These are phyloP conservation scores for Venturiaceae sp. DNA, from an alignment of 2,329 filamentous ascomycete species.

Conservation along the genomic window DNA sequence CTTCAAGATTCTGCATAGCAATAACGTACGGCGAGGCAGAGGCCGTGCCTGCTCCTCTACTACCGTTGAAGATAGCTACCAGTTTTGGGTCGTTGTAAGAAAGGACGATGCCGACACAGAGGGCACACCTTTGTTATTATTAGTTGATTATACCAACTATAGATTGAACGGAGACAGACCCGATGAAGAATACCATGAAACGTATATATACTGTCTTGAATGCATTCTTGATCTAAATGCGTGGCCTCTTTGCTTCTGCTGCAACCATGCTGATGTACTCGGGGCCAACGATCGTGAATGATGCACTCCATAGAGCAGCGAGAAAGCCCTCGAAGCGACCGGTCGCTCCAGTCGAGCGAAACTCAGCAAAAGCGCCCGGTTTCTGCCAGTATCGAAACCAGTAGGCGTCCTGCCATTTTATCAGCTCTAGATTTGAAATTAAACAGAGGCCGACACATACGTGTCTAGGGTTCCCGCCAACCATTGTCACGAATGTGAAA, in stretches of 20 bases:
- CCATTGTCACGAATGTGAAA: constrained; percentile 34
- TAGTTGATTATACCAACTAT: too few species aligned
- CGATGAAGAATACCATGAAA: constrained; percentile 13
- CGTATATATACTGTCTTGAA: constrained; percentile 13
- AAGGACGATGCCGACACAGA: constrained; percentile 12
- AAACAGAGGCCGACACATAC: too few species aligned
- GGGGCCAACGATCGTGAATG: constrained; percentile 14
- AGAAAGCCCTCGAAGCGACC: constrained; percentile 26
- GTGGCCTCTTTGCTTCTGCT: constrained; percentile 15
- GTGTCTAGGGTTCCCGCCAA: constrained; percentile 33
- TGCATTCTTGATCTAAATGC: constrained; percentile 13
- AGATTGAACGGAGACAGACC: too few species aligned
- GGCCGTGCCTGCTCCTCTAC: constrained; percentile 15
- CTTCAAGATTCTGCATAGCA: constrained; percentile 33
- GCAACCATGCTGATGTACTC: constrained; percentile 22
- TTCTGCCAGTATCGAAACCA: constrained; percentile 25
- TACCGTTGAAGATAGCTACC: constrained; percentile 10
- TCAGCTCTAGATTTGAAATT: too few species aligned
- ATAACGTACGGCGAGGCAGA: constrained; percentile 28
- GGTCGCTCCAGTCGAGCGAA: constrained; percentile 13
- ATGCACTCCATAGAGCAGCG: constrained; percentile 13
- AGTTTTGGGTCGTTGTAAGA: constrained; percentile 10
- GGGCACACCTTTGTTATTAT: too few species aligned
- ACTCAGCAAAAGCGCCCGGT: constrained; percentile 19
- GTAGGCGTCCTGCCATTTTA: too few species aligned